Percentiles rank a stretch among this genome's conserved stretches.
Conservation (phyloP, 495 filamentous ascomycete genomes). For the Hypoxylon subgilvum region DNA sequence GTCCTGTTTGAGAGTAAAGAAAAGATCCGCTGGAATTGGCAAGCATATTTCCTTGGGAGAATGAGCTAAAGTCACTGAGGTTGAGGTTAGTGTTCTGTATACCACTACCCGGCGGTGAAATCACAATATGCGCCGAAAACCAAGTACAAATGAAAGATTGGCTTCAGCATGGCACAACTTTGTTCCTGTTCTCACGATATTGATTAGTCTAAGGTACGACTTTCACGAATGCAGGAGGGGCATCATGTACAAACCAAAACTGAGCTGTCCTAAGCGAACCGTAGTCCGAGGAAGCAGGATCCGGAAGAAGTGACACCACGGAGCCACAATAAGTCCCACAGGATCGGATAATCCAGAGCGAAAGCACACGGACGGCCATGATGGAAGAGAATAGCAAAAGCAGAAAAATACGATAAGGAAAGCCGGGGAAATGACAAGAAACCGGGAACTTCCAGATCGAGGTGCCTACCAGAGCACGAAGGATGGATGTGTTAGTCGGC, state of each 20-base stretch:
- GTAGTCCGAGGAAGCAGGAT: slow-evolving; percentile 14
- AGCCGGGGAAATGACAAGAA: slow-evolving; percentile 23
- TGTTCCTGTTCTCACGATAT: slow-evolving; percentile 47
- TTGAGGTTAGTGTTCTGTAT: slow-evolving; percentile 58
- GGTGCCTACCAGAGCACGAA: slow-evolving; percentile 24
- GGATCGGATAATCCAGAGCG: slow-evolving; percentile 21
- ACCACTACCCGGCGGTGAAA: slow-evolving; percentile 43
- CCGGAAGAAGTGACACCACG: slow-evolving; percentile 15
- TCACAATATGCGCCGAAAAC: slow-evolving; percentile 38
- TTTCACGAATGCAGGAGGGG: slow-evolving; percentile 28
- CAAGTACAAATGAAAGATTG: slow-evolving; percentile 45
- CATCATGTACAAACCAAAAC: slow-evolving; percentile 47
- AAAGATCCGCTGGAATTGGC: slow-evolving; percentile 56
- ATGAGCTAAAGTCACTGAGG: slow-evolving; percentile 58
- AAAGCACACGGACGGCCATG: slow-evolving; percentile 4
- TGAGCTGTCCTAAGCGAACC: slow-evolving; percentile 33
- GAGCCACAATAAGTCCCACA: slow-evolving; percentile 17
- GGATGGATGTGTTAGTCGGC: slow-evolving; percentile 25
- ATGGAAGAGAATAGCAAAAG: slow-evolving; percentile 5
- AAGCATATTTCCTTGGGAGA: slow-evolving; percentile 54
- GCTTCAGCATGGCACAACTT: slow-evolving; percentile 54
- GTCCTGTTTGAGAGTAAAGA: slow-evolving; percentile 61
- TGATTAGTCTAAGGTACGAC: slow-evolving; percentile 38
- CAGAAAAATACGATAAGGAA: slow-evolving; percentile 19
- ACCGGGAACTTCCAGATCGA: slow-evolving; percentile 19